A percentile compares a stretch with the other conserved stretches of the same genome.
These are phyloP conservation scores for Thelephora ganbajun DNA, from an alignment of 768 basidiomycete genomes.

Conservation along the genomic window DNA sequence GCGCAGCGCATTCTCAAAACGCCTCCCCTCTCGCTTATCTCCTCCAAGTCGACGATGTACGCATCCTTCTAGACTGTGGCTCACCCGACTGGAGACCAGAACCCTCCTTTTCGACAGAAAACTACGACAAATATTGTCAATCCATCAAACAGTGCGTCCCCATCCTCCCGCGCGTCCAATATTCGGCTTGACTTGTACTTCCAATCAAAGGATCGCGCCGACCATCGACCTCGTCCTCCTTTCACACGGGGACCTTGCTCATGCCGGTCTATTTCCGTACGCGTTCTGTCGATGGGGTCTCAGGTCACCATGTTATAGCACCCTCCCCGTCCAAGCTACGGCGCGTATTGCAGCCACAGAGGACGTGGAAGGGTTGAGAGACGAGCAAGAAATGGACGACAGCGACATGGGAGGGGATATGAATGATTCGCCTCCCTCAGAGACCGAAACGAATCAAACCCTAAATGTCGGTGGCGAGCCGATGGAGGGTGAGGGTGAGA, in stretches of 20 bases:
- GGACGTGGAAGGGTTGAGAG: slow-evolving; percentile 70
- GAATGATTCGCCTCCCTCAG: slow-evolving; percentile 8
- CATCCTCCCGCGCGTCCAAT: background rate
- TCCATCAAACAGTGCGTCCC: slow-evolving; percentile 49
- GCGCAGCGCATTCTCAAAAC: slow-evolving; percentile 55
- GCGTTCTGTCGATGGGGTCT: slow-evolving; percentile 81
- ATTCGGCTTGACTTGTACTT: background rate
- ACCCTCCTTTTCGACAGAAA: slow-evolving; percentile 19
- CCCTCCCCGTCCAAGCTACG: slow-evolving; percentile 92
- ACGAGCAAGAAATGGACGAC: slow-evolving; percentile 58
- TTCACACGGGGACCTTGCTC: slow-evolving; percentile 84
- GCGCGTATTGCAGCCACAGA: slow-evolving; percentile 83
- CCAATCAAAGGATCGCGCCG: slow-evolving; percentile 30
- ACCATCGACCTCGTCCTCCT: slow-evolving; percentile 82
- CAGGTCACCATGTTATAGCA: slow-evolving; percentile 84
- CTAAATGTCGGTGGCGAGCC: slow-evolving; percentile 10
- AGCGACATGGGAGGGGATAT: slow-evolving; percentile 4
- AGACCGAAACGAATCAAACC: slow-evolving; percentile 12
- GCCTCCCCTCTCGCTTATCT: slow-evolving; percentile 68
- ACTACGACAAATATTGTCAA: slow-evolving; percentile 55
- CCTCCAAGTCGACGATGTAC: slow-evolving; percentile 87
- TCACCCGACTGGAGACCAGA: slow-evolving; percentile 79
- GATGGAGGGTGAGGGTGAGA: slow-evolving; percentile 15
- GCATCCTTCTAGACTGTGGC: slow-evolving; percentile 90
- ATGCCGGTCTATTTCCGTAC: slow-evolving; percentile 87